Evolutionary conservation across 495 filamentous ascomycete genomes (phyloP).

Genomic region (Xylaria flabelliformis): DNA sequence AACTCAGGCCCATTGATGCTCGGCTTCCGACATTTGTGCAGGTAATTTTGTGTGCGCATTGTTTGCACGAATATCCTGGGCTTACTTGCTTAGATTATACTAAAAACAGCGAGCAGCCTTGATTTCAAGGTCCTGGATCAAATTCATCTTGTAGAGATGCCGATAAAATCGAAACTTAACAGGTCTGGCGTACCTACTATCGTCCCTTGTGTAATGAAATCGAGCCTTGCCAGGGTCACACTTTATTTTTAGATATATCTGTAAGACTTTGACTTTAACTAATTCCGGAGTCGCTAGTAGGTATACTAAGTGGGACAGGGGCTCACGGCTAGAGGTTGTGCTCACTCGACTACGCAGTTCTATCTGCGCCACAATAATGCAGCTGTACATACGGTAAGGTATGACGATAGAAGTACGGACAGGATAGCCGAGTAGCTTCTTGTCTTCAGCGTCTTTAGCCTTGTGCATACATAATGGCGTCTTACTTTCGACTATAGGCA

Average conservation of each 20-base stretch:
- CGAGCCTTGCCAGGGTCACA: neutral
- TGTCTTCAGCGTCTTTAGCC: neutral
- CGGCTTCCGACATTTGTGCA: neutral
- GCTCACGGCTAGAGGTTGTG: neutral
- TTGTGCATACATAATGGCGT: neutral
- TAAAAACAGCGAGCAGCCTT: neutral
- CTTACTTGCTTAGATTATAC: neutral
- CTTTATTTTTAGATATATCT: conserved; percentile 20
- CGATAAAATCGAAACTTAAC: neutral
- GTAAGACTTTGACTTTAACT: neutral
- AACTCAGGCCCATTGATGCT: neutral
- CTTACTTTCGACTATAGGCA: neutral
- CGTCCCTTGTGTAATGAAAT: neutral
- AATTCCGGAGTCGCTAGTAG: neutral
- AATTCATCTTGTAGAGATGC: neutral
- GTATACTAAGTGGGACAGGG: neutral
- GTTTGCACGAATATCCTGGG: neutral
- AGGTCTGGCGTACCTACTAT: neutral
- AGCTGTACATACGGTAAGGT: neutral
- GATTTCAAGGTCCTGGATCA: neutral
- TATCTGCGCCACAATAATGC: conserved; percentile 7
- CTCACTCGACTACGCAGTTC: neutral
- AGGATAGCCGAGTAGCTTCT: neutral
- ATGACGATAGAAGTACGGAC: neutral
- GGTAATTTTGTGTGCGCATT: neutral